Percentiles rank a stretch among this genome's conserved stretches.
Conservation (phyloP, 1,284 basidiomycete species). For the Mycosarcoma mackinlayi region DNA sequence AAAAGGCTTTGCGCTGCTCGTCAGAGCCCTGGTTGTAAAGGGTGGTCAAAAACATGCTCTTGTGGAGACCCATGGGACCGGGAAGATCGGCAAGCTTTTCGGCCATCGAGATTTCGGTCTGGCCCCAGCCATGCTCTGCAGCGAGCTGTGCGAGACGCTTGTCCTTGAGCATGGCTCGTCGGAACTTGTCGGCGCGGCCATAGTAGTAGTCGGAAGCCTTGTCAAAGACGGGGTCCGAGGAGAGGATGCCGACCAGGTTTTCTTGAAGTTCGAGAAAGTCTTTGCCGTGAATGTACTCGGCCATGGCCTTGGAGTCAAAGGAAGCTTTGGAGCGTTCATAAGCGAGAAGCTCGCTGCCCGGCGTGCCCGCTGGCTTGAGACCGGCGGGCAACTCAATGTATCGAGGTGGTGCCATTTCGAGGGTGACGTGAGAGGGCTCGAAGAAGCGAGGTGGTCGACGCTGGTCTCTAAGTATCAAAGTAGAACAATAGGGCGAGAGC, state of each 20-base stretch:
- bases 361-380: constrained; percentile 60
- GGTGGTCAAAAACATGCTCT: constrained; percentile 64
- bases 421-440: neutral
- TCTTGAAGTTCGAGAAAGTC: constrained; percentile 69
- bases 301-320: constrained; percentile 59
- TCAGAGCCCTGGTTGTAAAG: constrained; percentile 61
- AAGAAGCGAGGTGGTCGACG: neutral
- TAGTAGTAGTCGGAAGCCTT: constrained; percentile 74
- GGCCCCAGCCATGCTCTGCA: constrained; percentile 69
- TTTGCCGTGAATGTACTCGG: constrained; percentile 60
- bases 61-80: constrained; percentile 59
- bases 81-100: constrained; percentile 61
- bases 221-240: constrained; percentile 75
- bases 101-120: constrained; percentile 39
- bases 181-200: constrained; percentile 66
- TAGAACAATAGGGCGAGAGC: no score
- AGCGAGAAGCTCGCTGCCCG: constrained; percentile 56
- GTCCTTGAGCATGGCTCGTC: constrained; percentile 66
- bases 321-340: constrained; percentile 61
- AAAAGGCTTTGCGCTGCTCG: constrained; percentile 61
- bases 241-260: constrained; percentile 72
- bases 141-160: constrained; percentile 68
- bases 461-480: no score
- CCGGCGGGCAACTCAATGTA: constrained; percentile 50
- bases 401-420: constrained; percentile 42